A percentile compares a stretch with the other conserved stretches of the same genome.
Evolutionary conservation across 148 eudicot genomes (phyloP).

Genomic region (Vaccinium corymbosum): DNA sequence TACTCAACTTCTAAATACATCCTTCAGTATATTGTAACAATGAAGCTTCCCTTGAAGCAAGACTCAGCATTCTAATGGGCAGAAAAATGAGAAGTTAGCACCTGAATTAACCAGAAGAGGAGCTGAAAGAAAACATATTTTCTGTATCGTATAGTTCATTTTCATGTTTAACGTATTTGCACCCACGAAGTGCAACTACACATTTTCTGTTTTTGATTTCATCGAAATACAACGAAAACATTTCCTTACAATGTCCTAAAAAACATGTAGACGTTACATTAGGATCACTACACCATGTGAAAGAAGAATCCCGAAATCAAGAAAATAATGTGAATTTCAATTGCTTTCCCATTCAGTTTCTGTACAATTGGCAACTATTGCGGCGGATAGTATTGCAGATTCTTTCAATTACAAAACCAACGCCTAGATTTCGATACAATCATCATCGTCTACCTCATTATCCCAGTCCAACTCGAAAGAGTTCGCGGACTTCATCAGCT

Average conservation of each 20-base stretch:
- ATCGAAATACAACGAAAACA: not conserved
- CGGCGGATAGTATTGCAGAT: not conserved
- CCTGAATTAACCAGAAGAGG: not conserved
- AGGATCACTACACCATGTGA: not conserved
- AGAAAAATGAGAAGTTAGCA: not conserved
- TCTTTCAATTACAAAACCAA: not conserved
- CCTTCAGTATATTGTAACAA: too few relatives aligned
- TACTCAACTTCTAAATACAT: too few relatives aligned
- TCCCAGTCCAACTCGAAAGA: constrained; percentile 72
- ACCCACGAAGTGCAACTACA: not conserved
- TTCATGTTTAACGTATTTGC: not conserved
- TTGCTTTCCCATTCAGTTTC: not conserved
- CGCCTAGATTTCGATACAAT: constrained; percentile 51
- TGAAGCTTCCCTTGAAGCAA: too few relatives aligned
- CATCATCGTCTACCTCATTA: constrained; percentile 46
- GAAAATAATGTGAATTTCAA: not conserved
- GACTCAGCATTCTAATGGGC: not conserved
- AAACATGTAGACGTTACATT: not conserved
- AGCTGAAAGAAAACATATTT: not conserved
- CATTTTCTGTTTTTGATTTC: not conserved
- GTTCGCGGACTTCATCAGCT: constrained; percentile 67
- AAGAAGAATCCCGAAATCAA: not conserved
- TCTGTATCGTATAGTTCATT: not conserved
- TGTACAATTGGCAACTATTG: constrained; percentile 14
- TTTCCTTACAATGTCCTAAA: not conserved